Conservation (phyloP, 768 basidiomycete genomes). For the Cubamyces sp. region DNA sequence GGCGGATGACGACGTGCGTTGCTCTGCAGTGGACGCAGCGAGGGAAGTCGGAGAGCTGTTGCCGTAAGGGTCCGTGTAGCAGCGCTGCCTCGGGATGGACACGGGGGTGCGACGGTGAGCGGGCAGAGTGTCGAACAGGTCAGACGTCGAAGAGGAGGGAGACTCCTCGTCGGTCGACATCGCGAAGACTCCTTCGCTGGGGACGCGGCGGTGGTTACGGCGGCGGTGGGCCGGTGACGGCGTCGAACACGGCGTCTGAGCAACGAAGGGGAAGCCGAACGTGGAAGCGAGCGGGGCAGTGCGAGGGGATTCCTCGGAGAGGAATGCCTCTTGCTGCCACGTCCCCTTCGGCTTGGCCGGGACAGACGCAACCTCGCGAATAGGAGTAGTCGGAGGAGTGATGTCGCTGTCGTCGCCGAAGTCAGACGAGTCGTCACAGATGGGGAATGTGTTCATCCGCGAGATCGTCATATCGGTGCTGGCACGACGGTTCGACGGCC, state of each 20-base stretch:
- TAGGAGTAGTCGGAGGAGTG: constrained; percentile 59
- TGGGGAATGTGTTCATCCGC: constrained; percentile 52
- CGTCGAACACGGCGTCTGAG: constrained; percentile 34
- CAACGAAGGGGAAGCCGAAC: constrained; percentile 46
- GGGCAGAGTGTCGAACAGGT: constrained; percentile 32
- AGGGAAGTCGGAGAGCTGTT: constrained; percentile 1
- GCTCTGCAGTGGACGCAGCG: constrained; percentile 15
- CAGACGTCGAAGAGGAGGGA: constrained; percentile 43
- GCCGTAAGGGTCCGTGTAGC: constrained; percentile 15
- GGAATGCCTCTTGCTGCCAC: constrained; percentile 36
- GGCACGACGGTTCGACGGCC: constrained; percentile 39
- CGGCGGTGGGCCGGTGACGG: constrained; percentile 45
- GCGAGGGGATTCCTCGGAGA: constrained; percentile 44
- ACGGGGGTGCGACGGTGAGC: constrained; percentile 15
- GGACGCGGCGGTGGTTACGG: constrained; percentile 56
- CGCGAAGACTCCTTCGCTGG: constrained; percentile 75
- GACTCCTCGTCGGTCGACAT: constrained; percentile 77
- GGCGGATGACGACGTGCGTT: constrained; percentile 27
- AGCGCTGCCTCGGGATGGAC: constrained; percentile 22
- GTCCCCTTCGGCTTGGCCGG: constrained; percentile 19
- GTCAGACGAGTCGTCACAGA: constrained; percentile 76
- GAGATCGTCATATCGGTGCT: constrained; percentile 31
- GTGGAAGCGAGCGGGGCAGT: constrained; percentile 54
- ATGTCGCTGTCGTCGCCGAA: constrained; percentile 40
- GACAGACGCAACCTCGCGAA: constrained; percentile 42